Evolutionary conservation across 225 moss, liverwort and hornwort genomes (phyloP), one percentile per base, ranked within the genome.

Genomic region (Lunularia cruciata): DNA sequence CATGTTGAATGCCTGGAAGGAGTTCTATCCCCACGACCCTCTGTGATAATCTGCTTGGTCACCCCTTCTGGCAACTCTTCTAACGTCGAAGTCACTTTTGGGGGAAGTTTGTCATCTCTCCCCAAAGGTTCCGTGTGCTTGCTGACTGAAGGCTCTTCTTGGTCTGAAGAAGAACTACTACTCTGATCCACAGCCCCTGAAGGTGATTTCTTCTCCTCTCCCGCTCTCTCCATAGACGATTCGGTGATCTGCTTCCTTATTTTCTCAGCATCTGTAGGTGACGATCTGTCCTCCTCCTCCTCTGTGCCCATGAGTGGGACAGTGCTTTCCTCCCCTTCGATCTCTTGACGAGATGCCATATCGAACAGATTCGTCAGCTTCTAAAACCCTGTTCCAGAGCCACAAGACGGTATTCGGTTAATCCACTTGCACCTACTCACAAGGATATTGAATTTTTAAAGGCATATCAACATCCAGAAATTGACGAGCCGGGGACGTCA

Each of bases 1-100:
- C 98, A 98, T 15, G 91, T 89, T 18, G 98, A 87, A 85, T 98
- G 98, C 67, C 85, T 77, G 37, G 89, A 73, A 73, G 98, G 93
- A 53, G 85, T 78, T 16, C 82, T 79, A 46, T 77, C 83, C 8
- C 89, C 93, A 25, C 84, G 78, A 6, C 98, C 89, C 66, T 86
- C 88, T 72, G 84, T 89, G 8, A 93, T 84, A 26, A 93, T 62
- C 80, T 98, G 93, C 74, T 93, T 98, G 47, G 78, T 79, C 20
- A 98, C 89, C 46, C 93, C 93, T 35, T 89, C 83, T 39, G 67
- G 73, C 77, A 98, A 42, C 20, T 60, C 65, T 31, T 81, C 75
- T 6, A 77, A 69, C 81, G 89, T 93, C 8, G 91, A 78, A 0
- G 65, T 53, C 22, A 85, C 91, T 67, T 72, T 90, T 19, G 96